Evolutionary conservation across 768 basidiomycete species (phyloP), one percentile per base, ranked within the genome.

Genomic region (Suillus occidentalis): DNA sequence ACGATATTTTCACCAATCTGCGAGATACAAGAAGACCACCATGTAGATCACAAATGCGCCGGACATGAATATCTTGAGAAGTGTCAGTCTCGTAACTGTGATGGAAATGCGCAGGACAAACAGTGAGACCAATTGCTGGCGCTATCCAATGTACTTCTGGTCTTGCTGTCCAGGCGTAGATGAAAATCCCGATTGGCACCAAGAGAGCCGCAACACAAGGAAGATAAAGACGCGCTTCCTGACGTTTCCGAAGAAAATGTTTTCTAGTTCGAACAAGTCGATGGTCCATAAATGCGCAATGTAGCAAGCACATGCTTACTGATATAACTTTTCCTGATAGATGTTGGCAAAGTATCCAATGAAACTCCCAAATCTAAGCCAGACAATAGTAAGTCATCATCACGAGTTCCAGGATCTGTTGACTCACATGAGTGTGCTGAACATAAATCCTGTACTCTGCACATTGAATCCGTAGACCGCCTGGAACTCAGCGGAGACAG

Each of bases 121-220:
- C 65, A 10, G 55, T 56, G 18, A 66, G 56, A 16, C 65, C 65
- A 6, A 64, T 60, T 22, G 50, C 45, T 20, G 65, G 65, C 2
- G 9, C 85, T 45, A 88, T 84, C 89, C 89, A 90, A 61, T 80
- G 84, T 6, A 89, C 77, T 5, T 66, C 67, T 0, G 81, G 66
- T 67, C 81, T 84, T n/a, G 84, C 83, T 20, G 86, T 84, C 85
- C 87, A 89, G 0, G 86, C 89, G 68, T 86, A 91, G n/a, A 90
- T 84, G 74, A 89, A 84, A 80, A 88, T 85, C 20, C 81, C 83
- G 1, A 76, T 67, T 0, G 87, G 86, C 61, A 87, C 75, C 9
- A 86, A 67, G 40, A 87, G 58, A 0, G 79, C 84, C 0, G 84
- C 85, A 43, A 79, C 68, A 70, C 86, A 86, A 14, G 86, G 82